Evolutionary conservation across 139 green algal genomes (phyloP).

Genomic region (Asterochloris erici): DNA sequence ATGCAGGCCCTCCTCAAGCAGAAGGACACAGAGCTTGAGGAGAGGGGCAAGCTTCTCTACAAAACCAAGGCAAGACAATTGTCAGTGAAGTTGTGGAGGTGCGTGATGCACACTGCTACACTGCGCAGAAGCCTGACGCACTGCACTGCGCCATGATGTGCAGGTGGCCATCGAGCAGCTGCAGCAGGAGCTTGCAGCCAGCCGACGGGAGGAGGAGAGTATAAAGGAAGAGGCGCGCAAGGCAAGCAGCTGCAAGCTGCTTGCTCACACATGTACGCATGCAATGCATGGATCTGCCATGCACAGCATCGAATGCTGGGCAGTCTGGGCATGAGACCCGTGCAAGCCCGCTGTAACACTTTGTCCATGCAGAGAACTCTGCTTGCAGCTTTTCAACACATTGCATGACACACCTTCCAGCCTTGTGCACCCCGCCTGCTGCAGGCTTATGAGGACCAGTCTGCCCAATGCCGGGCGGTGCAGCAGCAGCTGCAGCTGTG

Average conservation of each 20-base stretch:
- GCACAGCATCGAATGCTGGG: background rate
- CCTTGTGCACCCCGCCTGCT: too few species aligned
- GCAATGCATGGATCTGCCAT: background rate
- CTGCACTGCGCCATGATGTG: background rate
- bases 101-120: background rate
- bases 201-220: slow-evolving; percentile 35
- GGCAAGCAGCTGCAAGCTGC: background rate
- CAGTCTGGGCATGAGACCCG: background rate
- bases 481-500: slow-evolving; percentile 17
- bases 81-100: background rate
- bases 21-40: slow-evolving; percentile 47
- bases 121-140: background rate
- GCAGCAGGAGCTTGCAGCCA: slow-evolving; percentile 43
- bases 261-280: background rate
- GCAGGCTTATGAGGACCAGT: slow-evolving; percentile 14
- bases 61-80: slow-evolving; percentile 44
- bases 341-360: background rate
- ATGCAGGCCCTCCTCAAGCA: slow-evolving; percentile 38
- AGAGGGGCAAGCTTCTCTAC: slow-evolving; percentile 47
- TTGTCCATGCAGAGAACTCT: too few species aligned
- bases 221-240: slow-evolving; percentile 44
- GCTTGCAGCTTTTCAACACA: background rate
- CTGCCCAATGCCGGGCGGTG: slow-evolving; percentile 1
- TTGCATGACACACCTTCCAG: too few species aligned
- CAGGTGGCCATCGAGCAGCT: slow-evolving; percentile 58